Base-by-base conservation (phyloP, 371 early-diverging fungal genomes). In the Mortierella sp. region DNA sequence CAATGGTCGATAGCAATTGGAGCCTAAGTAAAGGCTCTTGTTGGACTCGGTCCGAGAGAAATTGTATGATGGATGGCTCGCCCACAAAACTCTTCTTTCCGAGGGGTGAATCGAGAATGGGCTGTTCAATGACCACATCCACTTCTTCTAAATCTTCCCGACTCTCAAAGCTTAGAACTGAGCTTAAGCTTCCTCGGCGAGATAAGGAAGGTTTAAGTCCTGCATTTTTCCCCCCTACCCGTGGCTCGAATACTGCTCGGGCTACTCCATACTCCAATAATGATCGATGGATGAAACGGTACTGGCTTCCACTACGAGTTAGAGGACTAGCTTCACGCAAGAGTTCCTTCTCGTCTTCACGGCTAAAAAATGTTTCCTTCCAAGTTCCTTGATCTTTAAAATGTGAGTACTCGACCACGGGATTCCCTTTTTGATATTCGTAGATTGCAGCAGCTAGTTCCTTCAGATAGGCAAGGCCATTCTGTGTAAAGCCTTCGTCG, bases 241-340 rank as follows among this genome's bases (percentile, higher is more conserved):
- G 54, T 20, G 64, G 64, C 16, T 64, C 64, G 32, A 64, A 64
- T 20, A 64, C 52, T 0, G 64, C 22, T 30, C 49, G 49, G 10
- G 64, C 20, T 11, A 64, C 32, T 14, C 43, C 40, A 28, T 69
- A 62, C 14, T 68, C 68, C 32, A 60, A 32, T 1, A 68, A 18
- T 1, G 68, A 68, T 14, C 24, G 11, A 24, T 68, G 69, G 28
- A 69, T 62, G 43, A 69, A 69, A 0, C 69, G 62, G 43, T 52
- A 54, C 28, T 69, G 62, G 20, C 22, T 69, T 8, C 69, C 69
- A 39, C 30, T 37, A 30, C 69, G 69, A 1, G 24, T 40, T 1
- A 69, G 52, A 20, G 69, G 69, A 12, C 54, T 43, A 28, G 62
- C 39, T 22, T 62, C 62, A 1, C 32, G 62, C 24, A 69, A 22